Percentiles rank a stretch among this genome's conserved stretches.
These are phyloP conservation scores for Epithemia pelagica DNA, from an alignment of 108 stramenopile species.

Conservation along the genomic window DNA sequence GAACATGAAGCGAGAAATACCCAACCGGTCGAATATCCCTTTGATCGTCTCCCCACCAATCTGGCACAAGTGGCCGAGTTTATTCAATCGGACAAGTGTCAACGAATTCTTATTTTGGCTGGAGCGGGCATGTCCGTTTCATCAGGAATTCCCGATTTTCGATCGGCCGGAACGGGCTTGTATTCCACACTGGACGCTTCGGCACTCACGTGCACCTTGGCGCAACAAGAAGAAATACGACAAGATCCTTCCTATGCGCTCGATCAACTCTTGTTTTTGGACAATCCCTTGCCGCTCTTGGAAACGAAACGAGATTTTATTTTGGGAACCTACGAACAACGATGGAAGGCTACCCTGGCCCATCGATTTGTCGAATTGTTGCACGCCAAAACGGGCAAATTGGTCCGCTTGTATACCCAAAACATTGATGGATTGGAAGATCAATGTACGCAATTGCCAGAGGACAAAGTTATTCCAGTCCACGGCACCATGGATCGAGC, in stretches of 20 bases:
- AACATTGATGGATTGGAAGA: conserved; percentile 95
- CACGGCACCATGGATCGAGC: conserved; percentile 85
- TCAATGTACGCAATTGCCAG: conserved; percentile 57
- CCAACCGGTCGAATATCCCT: conserved; percentile 32
- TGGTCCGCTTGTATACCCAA: conserved; percentile 87
- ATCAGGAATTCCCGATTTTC: conserved; percentile 76
- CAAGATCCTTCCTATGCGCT: conserved; percentile 54
- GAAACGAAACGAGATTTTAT: conserved; percentile 81
- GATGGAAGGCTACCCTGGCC: conserved; percentile 74
- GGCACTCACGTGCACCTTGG: conserved; percentile 37
- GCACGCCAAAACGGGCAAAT: conserved; percentile 52
- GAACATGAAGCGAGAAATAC: conserved; percentile 1
- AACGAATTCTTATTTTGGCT: conserved; percentile 54
- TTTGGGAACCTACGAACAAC: conserved; percentile 50
- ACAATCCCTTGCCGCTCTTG: conserved; percentile 78
- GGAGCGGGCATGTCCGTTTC: conserved; percentile 66
- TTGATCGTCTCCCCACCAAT: conserved; percentile 25
- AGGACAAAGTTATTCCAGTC: conserved; percentile 62
- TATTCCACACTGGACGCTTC: conserved; percentile 52
- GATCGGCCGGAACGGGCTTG: conserved; percentile 32
- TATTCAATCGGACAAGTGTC: conserved; percentile 39
- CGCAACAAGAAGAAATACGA: conserved; percentile 36
- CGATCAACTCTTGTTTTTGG: conserved; percentile 63
- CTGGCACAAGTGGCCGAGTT: conserved; percentile 37
- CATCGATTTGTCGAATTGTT: conserved; percentile 83